Conservation (phyloP, 768 basidiomycete genomes). For the Russula sp. region DNA sequence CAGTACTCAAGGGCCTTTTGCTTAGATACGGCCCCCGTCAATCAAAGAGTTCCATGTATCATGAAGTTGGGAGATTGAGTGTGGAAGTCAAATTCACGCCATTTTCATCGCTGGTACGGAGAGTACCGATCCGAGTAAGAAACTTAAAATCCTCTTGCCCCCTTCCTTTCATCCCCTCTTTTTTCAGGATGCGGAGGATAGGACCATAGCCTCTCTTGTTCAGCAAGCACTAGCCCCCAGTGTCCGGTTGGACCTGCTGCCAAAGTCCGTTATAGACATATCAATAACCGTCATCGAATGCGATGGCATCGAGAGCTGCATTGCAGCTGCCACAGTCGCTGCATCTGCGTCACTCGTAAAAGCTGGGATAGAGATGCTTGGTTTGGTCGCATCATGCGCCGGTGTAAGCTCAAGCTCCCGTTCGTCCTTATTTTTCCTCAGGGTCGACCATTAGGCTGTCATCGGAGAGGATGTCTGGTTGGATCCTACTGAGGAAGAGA, state of each 20-base stretch:
- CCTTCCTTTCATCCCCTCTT: neutral
- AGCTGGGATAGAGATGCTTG: slow-evolving; percentile 88
- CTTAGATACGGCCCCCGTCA: slow-evolving; percentile 79
- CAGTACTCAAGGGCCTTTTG: neutral
- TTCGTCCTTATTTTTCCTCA: slow-evolving; percentile 14
- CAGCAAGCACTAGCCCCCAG: slow-evolving; percentile 81
- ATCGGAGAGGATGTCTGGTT: slow-evolving; percentile 57
- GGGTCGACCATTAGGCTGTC: slow-evolving; percentile 39
- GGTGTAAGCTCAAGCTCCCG: slow-evolving; percentile 42
- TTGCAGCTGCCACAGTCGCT: slow-evolving; percentile 81
- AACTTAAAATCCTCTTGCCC: slow-evolving; percentile 6
- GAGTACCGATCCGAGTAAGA: slow-evolving; percentile 81
- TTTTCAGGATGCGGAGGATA: slow-evolving; percentile 86
- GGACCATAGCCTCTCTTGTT: slow-evolving; percentile 73
- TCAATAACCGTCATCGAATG: slow-evolving; percentile 86
- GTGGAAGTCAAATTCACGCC: slow-evolving; percentile 97
- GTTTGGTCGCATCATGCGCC: slow-evolving; percentile 78
- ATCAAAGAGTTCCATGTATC: slow-evolving; percentile 72
- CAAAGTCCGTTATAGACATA: slow-evolving; percentile 90
- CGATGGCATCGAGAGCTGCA: slow-evolving; percentile 84
- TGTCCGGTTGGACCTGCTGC: slow-evolving; percentile 81
- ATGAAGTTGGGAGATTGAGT: slow-evolving; percentile 81
- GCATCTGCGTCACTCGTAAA: slow-evolving; percentile 87
- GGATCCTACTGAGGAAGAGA: slow-evolving; percentile 75
- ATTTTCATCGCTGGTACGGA: slow-evolving; percentile 72